Conservation (phyloP, 1,284 basidiomycete genomes). For the Malassezia brasiliensis region DNA sequence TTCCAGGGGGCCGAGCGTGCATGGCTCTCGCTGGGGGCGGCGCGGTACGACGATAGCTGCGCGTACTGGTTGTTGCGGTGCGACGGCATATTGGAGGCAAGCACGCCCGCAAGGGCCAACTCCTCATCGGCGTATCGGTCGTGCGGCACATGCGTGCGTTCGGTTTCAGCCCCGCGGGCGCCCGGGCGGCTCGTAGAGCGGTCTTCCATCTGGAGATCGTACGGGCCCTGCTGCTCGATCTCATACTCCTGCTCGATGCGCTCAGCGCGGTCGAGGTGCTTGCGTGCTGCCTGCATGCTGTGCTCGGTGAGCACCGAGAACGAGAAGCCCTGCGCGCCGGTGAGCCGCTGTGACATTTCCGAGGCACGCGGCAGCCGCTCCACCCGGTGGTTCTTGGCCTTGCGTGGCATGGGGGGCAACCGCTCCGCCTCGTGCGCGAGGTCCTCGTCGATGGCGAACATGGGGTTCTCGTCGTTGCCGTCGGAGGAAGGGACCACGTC, state of each 20-base stretch:
- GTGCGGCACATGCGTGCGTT: not conserved
- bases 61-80: constrained; percentile 26
- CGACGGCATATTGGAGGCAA: constrained; percentile 38
- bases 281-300: not conserved
- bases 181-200: not conserved
- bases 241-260: not conserved
- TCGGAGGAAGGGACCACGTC: not conserved
- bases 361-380: too few species aligned
- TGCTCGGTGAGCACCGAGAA: not conserved
- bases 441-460: constrained; percentile 6
- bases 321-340: not conserved
- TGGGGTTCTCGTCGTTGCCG: not conserved
- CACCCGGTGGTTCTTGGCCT: too few species aligned
- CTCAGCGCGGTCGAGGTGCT: not conserved
- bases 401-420: too few species aligned
- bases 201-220: not conserved
- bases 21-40: not conserved
- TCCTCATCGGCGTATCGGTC: constrained; percentile 18
- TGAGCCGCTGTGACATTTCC: not conserved
- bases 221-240: constrained; percentile 1
- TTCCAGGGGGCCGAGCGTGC: not conserved
- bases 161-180: not conserved
- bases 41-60: not conserved
- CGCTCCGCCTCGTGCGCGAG: not conserved
- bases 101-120: constrained; percentile 25